These are phyloP conservation scores for Krasilnikovozyma curviuscula DNA, from an alignment of 768 basidiomycete species.

Conservation along the genomic window DNA sequence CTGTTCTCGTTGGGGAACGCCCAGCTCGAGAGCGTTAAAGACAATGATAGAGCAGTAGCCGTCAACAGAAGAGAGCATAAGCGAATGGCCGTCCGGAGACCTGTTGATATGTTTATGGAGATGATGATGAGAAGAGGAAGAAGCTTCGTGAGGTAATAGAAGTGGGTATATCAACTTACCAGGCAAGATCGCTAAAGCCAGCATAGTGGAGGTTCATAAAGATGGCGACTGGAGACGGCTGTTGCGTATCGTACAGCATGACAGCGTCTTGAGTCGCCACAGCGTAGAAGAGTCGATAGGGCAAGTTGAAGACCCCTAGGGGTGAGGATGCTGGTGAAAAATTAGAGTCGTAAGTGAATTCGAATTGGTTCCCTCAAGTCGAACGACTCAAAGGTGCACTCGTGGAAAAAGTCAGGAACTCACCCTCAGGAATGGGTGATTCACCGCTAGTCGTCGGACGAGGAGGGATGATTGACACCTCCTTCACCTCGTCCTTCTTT, in stretches of 20 bases:
- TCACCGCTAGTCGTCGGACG: constrained; percentile 24
- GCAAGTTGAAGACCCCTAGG: constrained; percentile 54
- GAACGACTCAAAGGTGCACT: no score
- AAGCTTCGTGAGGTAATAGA: background rate
- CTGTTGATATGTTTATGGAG: constrained; percentile 29
- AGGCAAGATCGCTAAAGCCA: constrained; percentile 89
- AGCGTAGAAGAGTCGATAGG: constrained; percentile 85
- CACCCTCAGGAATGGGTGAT: constrained; percentile 18
- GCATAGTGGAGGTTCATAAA: constrained; percentile 91
- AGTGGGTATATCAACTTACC: constrained; percentile 37
- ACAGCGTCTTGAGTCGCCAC: constrained; percentile 93
- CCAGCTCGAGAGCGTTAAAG: constrained; percentile 64
- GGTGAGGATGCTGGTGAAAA: background rate
- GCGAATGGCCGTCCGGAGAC: constrained; percentile 87
- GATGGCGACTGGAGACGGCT: constrained; percentile 73
- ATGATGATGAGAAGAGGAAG: background rate
- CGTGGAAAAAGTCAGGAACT: no score
- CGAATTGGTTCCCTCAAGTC: no score
- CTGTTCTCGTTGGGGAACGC: constrained; percentile 70
- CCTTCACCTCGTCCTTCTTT: constrained; percentile 37
- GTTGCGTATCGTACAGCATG: constrained; percentile 90
- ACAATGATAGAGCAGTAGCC: constrained; percentile 87
- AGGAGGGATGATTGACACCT: constrained; percentile 19
- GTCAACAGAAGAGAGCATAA: constrained; percentile 79
- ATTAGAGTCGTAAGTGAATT: no score